Evolutionary conservation across 345 rosid genomes (phyloP).

Genomic region (Bretschneidera sinensis): DNA sequence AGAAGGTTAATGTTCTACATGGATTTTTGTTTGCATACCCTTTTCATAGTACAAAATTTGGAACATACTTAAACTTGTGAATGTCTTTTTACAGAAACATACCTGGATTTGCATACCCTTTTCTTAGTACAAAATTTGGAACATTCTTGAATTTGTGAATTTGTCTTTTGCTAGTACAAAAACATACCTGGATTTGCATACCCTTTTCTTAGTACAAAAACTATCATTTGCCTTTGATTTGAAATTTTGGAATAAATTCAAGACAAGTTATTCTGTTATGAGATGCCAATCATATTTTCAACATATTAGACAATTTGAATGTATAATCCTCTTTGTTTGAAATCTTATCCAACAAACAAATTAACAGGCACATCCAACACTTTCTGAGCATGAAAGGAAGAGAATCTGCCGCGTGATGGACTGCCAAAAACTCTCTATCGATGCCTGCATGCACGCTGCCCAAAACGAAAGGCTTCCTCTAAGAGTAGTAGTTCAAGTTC

Average conservation of each 20-base stretch:
- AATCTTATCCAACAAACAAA: background rate
- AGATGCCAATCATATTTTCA: no score
- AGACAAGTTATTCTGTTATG: background rate
- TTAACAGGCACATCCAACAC: slow-evolving; percentile 84
- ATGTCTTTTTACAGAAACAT: no score
- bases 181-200: no score
- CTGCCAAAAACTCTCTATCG: slow-evolving; percentile 94
- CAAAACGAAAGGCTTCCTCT: slow-evolving; percentile 92
- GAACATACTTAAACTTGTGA: no score
- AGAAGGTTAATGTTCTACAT: background rate
- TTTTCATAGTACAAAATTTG: no score
- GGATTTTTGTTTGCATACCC: background rate
- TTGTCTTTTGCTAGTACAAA: no score
- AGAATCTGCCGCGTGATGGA: slow-evolving; percentile 92
- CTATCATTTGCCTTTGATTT: no score
- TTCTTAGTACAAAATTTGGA: no score
- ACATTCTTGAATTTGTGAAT: no score
- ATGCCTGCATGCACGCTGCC: slow-evolving; percentile 97
- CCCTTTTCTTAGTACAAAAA: background rate
- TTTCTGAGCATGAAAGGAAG: slow-evolving; percentile 95
- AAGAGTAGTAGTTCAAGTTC: slow-evolving; percentile 88
- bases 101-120: no score
- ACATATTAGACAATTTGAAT: no score
- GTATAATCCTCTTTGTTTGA: background rate
- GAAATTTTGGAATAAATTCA: no score